These are phyloP conservation scores for Monosporozyma servazzii DNA, from an alignment of 805 yeast genomes.

Conservation along the genomic window DNA sequence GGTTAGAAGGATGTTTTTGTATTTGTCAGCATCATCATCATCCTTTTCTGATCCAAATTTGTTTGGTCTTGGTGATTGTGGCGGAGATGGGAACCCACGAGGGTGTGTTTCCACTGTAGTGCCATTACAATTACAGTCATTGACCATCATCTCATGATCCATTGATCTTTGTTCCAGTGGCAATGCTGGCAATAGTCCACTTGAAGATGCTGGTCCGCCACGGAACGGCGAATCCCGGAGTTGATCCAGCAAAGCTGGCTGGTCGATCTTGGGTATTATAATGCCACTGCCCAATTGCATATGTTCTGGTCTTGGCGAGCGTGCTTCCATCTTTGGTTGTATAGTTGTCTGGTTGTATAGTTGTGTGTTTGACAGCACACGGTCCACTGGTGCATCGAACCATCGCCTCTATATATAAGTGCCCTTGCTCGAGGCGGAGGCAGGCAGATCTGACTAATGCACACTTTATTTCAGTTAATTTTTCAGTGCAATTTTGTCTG, in stretches of 20 bases:
- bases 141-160: conserved; percentile 11
- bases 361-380: too few species aligned
- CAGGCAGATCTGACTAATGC: too few species aligned
- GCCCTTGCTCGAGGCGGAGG: too few species aligned
- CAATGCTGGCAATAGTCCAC: not conserved
- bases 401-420: too few species aligned
- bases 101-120: not conserved
- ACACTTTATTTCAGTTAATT: too few species aligned
- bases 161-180: not conserved
- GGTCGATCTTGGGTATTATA: not conserved
- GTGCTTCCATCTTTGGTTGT: conserved; percentile 20
- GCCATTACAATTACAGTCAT: conserved; percentile 2
- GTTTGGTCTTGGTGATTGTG: conserved; percentile 21
- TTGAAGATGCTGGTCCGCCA: not conserved
- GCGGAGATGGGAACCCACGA: conserved; percentile 25
- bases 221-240: not conserved
- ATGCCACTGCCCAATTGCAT: conserved; percentile 20
- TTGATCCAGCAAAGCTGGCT: not conserved
- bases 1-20: conserved; percentile 9
- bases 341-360: not conserved
- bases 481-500: too few species aligned
- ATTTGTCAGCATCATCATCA: not conserved
- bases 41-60: not conserved
- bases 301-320: conserved; percentile 29
- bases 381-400: too few species aligned